Conservation (phyloP, 345 rosid genomes). For the Angophora floribunda region DNA sequence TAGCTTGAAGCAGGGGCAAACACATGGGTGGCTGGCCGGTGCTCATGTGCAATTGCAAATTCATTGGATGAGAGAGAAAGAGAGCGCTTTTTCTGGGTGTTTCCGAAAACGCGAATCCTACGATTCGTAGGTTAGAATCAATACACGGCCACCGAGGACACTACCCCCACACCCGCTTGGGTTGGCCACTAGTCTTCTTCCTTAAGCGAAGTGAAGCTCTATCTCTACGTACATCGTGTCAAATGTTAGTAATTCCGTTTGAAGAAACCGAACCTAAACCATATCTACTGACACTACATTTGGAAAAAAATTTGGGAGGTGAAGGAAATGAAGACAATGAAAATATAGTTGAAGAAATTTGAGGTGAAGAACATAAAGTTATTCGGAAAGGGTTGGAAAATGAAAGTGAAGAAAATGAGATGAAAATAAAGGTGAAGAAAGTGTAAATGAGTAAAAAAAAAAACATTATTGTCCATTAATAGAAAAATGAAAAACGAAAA, state of each 20-base stretch:
- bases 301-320: background rate
- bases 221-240: background rate
- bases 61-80: background rate
- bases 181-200: background rate
- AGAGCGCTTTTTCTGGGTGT: background rate
- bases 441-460: background rate
- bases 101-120: background rate
- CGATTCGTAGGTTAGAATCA: no score
- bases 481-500: background rate
- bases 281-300: background rate
- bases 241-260: background rate
- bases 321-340: background rate
- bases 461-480: background rate
- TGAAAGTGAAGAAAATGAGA: background rate
- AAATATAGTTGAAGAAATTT: background rate
- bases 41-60: background rate
- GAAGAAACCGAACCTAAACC: background rate
- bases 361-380: background rate
- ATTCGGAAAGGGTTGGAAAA: background rate
- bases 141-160: background rate
- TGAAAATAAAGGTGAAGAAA: background rate
- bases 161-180: background rate
- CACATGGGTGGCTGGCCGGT: background rate
- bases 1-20: background rate
- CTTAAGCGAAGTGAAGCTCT: background rate